Base-by-base conservation (phyloP, 345 rosid genomes). In the Durio zibethinus region DNA sequence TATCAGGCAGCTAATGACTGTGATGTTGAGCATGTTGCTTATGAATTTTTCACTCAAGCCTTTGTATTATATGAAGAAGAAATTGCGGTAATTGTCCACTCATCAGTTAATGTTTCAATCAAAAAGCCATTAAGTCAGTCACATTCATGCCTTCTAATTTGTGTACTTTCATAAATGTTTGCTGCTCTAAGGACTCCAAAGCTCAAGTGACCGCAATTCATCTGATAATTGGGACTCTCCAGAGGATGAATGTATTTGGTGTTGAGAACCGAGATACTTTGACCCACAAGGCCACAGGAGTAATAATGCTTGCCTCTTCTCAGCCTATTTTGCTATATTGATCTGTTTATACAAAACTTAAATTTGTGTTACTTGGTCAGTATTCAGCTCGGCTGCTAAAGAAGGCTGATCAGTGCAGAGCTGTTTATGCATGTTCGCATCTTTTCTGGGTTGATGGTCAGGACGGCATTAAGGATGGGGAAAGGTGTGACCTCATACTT, bases 321-420 rank as follows among this genome's bases (percentile, higher is more conserved):
- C 73, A 63, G 53, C 74, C 42, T 73, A 20, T 48, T 12, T 21
- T 70, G 31, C 23, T 80, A 33, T 63, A 29, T 63, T 64, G 27
- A 52, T 38, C 33, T 75, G 52, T 62, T 76, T 61, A 15, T 66
- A 25, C 68, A 67, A 76, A 45, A 20, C 16, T 4, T 72, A 76
- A 56, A 42, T 78, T 78, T 7, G 47, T 80, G 74, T 68, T 50
- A 20, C 35, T 56, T 74, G 77, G 64, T 57, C 90, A 94, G 97
- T 92, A 92, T 79, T 91, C 97, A 33, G 97, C 97, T 64, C 89
- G 91, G 87, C 97, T 94, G 73, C 80, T 94, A 74, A 92, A 91
- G 90, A 94, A 92, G 90, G 92, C 93, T 79, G 98, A 94, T 84
- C 98, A 94, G 76, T 91, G 98, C 80, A 89, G 97, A 89, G 97